These are phyloP conservation scores for Thielaviopsis euricoi DNA, from an alignment of 2,329 filamentous ascomycete genomes.

Conservation along the genomic window DNA sequence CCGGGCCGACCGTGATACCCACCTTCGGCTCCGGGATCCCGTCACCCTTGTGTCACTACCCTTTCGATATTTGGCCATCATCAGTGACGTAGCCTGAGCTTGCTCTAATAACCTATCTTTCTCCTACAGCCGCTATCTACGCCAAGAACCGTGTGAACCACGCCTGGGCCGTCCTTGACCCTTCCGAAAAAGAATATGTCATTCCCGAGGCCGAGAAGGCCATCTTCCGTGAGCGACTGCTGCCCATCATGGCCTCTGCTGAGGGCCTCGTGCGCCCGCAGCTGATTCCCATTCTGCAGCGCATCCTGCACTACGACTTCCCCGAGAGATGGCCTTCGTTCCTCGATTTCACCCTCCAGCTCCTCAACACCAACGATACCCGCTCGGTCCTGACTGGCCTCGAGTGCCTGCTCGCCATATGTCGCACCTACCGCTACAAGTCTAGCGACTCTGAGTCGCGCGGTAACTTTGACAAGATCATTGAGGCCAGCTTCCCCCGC, in stretches of 20 bases:
- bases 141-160: constrained; percentile 94
- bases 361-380: constrained; percentile 75
- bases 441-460: constrained; percentile 56
- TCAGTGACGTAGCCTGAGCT: neutral
- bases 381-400: constrained; percentile 80
- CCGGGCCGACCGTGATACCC: neutral
- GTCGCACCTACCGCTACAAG: constrained; percentile 91
- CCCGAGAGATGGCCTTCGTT: constrained; percentile 88
- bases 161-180: constrained; percentile 69
- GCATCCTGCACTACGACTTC: constrained; percentile 91
- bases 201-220: constrained; percentile 83
- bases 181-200: constrained; percentile 47
- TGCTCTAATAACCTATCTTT: constrained; percentile 10
- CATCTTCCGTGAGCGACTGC: constrained; percentile 69
- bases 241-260: constrained; percentile 73
- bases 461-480: constrained; percentile 84
- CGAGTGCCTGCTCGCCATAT: constrained; percentile 87
- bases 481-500: constrained; percentile 78
- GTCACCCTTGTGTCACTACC: neutral
- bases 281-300: constrained; percentile 84
- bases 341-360: constrained; percentile 77
- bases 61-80: neutral
- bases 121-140: constrained; percentile 67
- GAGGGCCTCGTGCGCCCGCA: constrained; percentile 74
- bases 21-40: neutral